These are phyloP conservation scores for Erodium maritimum DNA, from an alignment of 345 rosid genomes.

Conservation along the genomic window DNA sequence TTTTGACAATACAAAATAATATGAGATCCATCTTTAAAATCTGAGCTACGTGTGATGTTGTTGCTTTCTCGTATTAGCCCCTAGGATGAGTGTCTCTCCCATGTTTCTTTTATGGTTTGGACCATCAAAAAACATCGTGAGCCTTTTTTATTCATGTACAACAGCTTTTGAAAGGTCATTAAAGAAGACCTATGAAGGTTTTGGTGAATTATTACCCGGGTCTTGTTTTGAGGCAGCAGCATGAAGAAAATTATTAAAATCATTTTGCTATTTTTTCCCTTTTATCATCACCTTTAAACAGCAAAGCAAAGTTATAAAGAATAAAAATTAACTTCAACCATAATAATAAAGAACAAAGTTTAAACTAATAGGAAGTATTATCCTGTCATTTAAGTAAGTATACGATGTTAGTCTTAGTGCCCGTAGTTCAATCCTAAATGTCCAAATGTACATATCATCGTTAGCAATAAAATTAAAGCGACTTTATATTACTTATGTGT, in stretches of 20 bases:
- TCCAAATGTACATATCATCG: too few species aligned
- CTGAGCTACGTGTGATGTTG: conserved; percentile 58
- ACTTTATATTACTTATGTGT: too few species aligned
- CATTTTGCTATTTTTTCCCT: conserved; percentile 49
- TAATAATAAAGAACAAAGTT: too few species aligned
- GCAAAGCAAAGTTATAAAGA: too few species aligned
- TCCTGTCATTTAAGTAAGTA: too few species aligned
- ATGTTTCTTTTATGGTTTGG: conserved; percentile 43
- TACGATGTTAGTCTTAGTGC: too few species aligned
- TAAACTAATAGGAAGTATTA: too few species aligned
- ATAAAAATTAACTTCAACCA: too few species aligned
- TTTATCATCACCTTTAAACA: conserved; percentile 36
- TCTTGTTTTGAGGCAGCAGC: conserved; percentile 24
- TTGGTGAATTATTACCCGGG: conserved; percentile 27
- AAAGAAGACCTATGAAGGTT: conserved; percentile 72
- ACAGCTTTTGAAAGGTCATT: conserved; percentile 54
- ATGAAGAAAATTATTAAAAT: conserved; percentile 57
- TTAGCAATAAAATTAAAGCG: too few species aligned
- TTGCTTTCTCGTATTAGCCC: conserved; percentile 45
- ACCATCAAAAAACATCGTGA: conserved; percentile 49
- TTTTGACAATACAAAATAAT: too few species aligned
- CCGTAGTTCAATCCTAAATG: too few species aligned
- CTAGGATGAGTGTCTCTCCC: conserved; percentile 55
- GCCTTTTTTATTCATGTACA: conserved; percentile 40
- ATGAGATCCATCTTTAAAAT: too few species aligned